Conservation (phyloP, 73 alveolate genomes). For the Uronychia setigera region DNA sequence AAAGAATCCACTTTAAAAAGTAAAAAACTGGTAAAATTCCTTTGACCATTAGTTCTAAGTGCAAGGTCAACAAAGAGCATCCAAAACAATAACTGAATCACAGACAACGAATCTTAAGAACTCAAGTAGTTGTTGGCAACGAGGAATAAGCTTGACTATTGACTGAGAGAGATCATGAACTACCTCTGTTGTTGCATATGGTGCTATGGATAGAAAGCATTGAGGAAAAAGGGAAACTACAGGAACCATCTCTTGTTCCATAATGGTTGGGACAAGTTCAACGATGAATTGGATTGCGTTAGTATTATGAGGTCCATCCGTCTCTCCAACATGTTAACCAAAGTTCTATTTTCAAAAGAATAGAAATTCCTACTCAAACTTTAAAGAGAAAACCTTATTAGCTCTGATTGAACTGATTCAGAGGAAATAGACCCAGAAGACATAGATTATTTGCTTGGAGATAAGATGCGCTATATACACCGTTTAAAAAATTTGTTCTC, state of each 20-base stretch:
- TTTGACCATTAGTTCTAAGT: not conserved
- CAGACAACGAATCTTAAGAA: not conserved
- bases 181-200: not conserved
- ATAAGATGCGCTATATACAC: not conserved
- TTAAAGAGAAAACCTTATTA: not conserved
- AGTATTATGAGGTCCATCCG: not conserved
- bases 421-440: not conserved
- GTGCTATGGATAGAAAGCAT: not conserved
- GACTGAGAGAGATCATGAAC: not conserved
- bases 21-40: no score
- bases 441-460: not conserved
- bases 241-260: not conserved
- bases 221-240: not conserved
- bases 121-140: not conserved
- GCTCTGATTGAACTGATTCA: not conserved
- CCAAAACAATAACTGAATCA: no score
- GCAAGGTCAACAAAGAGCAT: not conserved
- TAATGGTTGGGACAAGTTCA: not conserved
- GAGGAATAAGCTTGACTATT: not conserved
- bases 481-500: not conserved
- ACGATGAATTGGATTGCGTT: not conserved
- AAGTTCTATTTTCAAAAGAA: not conserved
- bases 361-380: not conserved
- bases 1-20: no score
- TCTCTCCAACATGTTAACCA: not conserved